Conservation (phyloP, 495 filamentous ascomycete species). For the Lasiosphaeriaceae sp. region DNA sequence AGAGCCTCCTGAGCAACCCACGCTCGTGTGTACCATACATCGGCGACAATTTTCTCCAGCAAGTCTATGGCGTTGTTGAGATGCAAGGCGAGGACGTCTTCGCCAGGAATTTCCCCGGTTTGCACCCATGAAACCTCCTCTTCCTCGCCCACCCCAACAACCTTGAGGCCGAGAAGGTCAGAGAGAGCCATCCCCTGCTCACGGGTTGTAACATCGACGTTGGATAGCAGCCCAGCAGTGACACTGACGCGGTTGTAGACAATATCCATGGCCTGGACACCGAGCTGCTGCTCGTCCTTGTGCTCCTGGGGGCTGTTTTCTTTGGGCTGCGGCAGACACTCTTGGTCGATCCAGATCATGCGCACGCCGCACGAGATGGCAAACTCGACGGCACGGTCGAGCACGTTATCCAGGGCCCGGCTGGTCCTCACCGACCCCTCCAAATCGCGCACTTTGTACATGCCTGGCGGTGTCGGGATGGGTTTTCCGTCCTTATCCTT, state of each 20-base stretch:
- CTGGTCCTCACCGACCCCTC: neutral
- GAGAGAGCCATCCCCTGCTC: neutral
- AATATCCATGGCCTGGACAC: neutral
- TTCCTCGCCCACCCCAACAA: neutral
- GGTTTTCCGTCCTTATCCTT: neutral
- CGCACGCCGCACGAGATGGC: neutral
- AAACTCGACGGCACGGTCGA: neutral
- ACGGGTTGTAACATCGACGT: neutral
- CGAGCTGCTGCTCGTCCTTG: neutral
- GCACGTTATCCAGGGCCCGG: neutral
- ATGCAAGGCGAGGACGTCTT: neutral
- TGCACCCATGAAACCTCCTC: too few species aligned
- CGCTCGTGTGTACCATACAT: neutral
- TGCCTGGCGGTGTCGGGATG: neutral
- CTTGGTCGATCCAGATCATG: slow-evolving; percentile 7
- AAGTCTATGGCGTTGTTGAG: neutral
- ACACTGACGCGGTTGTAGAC: neutral
- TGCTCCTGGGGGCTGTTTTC: neutral
- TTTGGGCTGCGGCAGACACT: neutral
- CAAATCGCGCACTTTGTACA: neutral
- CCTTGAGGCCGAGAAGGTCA: neutral
- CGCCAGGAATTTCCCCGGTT: neutral
- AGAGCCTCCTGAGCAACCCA: neutral
- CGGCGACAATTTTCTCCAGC: neutral
- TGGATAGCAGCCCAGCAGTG: neutral